Conservation (phyloP, 306 rosid genomes). For the Malus orientalis region DNA sequence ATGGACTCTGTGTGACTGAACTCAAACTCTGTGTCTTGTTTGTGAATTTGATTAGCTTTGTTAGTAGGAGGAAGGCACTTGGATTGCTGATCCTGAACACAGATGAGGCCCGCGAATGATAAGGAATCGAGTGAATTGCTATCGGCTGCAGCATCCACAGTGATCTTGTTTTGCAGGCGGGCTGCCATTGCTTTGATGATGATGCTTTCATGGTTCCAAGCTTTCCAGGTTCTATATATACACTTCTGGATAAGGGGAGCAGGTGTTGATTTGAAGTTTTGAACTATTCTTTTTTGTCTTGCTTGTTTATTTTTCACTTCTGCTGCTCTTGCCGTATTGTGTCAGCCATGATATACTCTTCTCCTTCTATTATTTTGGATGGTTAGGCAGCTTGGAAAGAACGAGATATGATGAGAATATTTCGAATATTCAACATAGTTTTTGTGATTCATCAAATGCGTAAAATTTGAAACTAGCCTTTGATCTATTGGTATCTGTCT, state of each 20-base stretch:
- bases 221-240: constrained; percentile 17
- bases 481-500: no score
- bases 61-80: constrained; percentile 22
- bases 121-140: constrained; percentile 39
- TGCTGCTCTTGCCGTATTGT: background rate
- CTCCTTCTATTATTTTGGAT: background rate
- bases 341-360: background rate
- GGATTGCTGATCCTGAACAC: constrained; percentile 45
- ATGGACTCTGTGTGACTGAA: constrained; percentile 31
- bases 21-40: constrained; percentile 37
- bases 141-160: constrained; percentile 26
- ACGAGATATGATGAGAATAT: background rate
- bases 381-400: background rate
- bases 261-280: background rate
- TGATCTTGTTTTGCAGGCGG: constrained; percentile 23
- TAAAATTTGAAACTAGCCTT: no score
- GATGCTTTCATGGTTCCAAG: constrained; percentile 4
- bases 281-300: constrained; percentile 4
- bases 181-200: constrained; percentile 36
- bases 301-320: constrained; percentile 2
- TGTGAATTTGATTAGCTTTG: constrained; percentile 19
- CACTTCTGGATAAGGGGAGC: background rate
- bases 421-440: background rate
- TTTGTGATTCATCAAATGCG: no score
- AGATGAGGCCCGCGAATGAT: constrained; percentile 52